Base-by-base conservation (phyloP, 2,329 filamentous ascomycete genomes). In the Ceratocystis harringtonii region DNA sequence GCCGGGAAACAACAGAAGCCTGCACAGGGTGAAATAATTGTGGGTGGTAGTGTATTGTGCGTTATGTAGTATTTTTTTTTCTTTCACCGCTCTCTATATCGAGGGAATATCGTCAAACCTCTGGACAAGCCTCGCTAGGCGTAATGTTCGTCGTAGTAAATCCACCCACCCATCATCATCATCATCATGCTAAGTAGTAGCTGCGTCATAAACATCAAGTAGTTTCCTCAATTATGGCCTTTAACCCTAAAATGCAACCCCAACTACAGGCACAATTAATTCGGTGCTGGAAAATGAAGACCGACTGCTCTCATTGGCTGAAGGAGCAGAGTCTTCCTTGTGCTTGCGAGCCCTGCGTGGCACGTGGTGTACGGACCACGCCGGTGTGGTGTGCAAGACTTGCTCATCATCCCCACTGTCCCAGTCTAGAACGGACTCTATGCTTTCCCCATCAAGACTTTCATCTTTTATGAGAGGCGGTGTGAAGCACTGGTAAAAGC, bases 401-500 rank as follows among this genome's bases (percentile, higher is more conserved):
- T 57, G 44, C 5, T 36, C 44, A 10, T 63, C 55, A 15, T 65
- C 43, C 1, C 48, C 63, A 10, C 57, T 43, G 17, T 65, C 63
- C 25, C 28, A 63, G 61, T 36, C 50, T 15, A 30, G 44, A 5
- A 48, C 12, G 0, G 52, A 57, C 5, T 3, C 28, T 15, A 25
- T 25, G 25, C 48, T 52, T 15, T 52, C 48, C 41, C 61, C 32
- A 5, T 65, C 36, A 28, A 32, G 30, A 22, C 44, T 32, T n/a
- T 30, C 25, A 3, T 44, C 43, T 22, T 61, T 22, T 19, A 50
- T 45, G 41, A 55, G 28, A 17, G 55, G 63, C 8, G 63, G 52
- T 17, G 63, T 50, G 17, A 84, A 74, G 64, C 79, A 81, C 71
- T 84, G 80, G 70, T 86, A 86, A 72, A 83, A 85, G 3, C 81